Conservation (phyloP, 2,329 filamentous ascomycete species). For the Arthrobotrys pseudoclavata region DNA sequence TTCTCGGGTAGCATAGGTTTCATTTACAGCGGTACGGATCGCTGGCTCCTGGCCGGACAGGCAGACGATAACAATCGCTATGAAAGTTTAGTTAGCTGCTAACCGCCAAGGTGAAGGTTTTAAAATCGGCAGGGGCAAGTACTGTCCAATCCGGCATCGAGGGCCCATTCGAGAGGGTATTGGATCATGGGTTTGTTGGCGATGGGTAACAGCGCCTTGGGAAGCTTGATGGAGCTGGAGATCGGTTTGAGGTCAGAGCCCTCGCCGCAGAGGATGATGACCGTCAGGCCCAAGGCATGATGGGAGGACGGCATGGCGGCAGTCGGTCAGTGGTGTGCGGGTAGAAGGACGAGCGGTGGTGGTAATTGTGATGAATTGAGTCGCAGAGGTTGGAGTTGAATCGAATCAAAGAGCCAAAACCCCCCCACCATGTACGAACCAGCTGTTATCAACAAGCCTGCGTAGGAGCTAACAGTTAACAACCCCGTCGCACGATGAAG, state of each 20-base stretch:
- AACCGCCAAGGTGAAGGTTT: no score
- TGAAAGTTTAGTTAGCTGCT: conserved; percentile 69
- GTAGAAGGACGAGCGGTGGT: conserved; percentile 4
- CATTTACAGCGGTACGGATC: conserved; percentile 45
- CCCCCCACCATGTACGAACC: conserved; percentile 1
- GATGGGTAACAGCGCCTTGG: conserved; percentile 84
- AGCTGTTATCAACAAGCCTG: background rate
- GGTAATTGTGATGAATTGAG: background rate
- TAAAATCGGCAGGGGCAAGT: background rate
- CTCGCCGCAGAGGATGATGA: conserved; percentile 84
- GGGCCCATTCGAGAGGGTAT: conserved; percentile 89
- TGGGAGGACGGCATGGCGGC: conserved; percentile 73
- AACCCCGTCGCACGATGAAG: background rate
- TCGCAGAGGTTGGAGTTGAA: background rate
- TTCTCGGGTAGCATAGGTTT: conserved; percentile 51
- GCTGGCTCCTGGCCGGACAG: conserved; percentile 54
- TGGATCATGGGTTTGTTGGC: conserved; percentile 90
- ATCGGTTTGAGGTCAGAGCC: conserved; percentile 86
- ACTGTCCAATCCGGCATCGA: conserved; percentile 74
- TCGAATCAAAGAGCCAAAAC: conserved; percentile 8
- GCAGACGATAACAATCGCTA: conserved; percentile 63
- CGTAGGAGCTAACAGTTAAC: background rate
- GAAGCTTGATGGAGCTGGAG: conserved; percentile 82
- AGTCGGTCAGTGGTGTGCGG: background rate
- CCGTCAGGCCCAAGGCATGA: conserved; percentile 75